phyloP scores from a whole-genome alignment of 352 stramenopile genomes.

The Phytophthora brassicae region DNA sequence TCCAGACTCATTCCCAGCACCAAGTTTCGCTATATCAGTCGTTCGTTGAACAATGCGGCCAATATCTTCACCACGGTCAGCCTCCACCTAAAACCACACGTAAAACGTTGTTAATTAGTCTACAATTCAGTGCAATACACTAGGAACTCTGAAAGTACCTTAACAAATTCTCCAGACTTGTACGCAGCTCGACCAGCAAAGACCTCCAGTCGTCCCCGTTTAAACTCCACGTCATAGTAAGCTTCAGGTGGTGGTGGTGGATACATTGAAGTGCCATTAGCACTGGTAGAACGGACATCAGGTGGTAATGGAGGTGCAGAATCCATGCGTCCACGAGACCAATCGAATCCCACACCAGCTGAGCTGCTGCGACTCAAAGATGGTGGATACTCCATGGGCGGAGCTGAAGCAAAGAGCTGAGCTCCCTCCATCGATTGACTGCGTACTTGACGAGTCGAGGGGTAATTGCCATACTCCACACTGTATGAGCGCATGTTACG shows the following conservation, averaged over 20 bases:
- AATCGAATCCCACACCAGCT: slow-evolving; percentile 66
- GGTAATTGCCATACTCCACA: slow-evolving; percentile 66
- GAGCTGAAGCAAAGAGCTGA: slow-evolving; percentile 53
- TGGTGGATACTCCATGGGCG: slow-evolving; percentile 53
- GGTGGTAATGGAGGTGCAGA: slow-evolving; percentile 64
- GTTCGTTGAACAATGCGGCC: slow-evolving; percentile 91
- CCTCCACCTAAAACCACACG: slow-evolving; percentile 94
- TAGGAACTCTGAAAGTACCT: slow-evolving; percentile 38
- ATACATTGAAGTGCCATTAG: slow-evolving; percentile 39
- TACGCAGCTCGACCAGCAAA: slow-evolving; percentile 86
- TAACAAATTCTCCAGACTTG: slow-evolving; percentile 95
- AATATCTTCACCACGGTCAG: slow-evolving; percentile 97
- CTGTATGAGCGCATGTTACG: slow-evolving; percentile 75
- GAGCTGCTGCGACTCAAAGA: slow-evolving; percentile 61
- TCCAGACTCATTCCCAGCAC: slow-evolving; percentile 32
- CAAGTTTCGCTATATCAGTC: slow-evolving; percentile 81
- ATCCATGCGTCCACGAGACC: slow-evolving; percentile 44
- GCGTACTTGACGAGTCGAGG: slow-evolving; percentile 54
- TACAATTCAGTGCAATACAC: not conserved
- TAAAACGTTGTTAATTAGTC: slow-evolving; percentile 3
- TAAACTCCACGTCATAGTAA: slow-evolving; percentile 96
- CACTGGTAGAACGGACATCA: slow-evolving; percentile 36
- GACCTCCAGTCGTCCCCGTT: slow-evolving; percentile 90
- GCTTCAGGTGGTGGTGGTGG: slow-evolving; percentile 68
- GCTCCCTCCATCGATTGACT: slow-evolving; percentile 78